These are phyloP conservation scores for Rhodomyrtus psidioides DNA, from an alignment of 441 rosid genomes.

Conservation along the genomic window DNA sequence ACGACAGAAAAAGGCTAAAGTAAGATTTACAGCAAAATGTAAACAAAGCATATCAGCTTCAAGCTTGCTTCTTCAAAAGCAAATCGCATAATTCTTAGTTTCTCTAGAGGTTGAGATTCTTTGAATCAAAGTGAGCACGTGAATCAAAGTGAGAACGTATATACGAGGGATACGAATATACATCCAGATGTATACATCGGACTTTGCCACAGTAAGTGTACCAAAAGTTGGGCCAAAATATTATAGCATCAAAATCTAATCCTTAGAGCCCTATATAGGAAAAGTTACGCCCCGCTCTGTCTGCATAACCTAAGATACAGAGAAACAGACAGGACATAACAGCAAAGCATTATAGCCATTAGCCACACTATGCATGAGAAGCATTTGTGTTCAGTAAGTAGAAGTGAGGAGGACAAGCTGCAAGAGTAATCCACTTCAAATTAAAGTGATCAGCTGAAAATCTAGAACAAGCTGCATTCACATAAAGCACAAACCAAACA, in stretches of 20 bases:
- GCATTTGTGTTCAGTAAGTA: neutral
- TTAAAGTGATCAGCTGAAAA: neutral
- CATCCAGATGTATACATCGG: neutral
- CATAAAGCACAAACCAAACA: neutral
- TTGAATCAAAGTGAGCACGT: neutral
- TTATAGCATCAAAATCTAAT: neutral
- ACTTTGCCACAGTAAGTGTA: neutral
- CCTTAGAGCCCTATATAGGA: neutral
- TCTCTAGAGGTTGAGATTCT: neutral
- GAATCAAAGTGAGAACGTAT: neutral
- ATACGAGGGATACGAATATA: neutral
- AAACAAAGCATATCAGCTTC: neutral
- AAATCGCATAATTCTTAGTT: neutral
- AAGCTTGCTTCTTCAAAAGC: neutral
- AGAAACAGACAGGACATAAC: neutral
- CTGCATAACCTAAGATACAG: neutral
- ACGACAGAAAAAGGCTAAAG: neutral
- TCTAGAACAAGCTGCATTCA: neutral
- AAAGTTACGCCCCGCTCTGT: neutral
- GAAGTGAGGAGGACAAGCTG: neutral
- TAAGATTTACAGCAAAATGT: neutral
- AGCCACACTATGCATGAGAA: neutral
- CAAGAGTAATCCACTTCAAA: neutral
- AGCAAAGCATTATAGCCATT: neutral
- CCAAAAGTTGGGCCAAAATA: neutral